Percentiles rank a stretch among this genome's conserved stretches.
Evolutionary conservation across 345 rosid genomes (phyloP).

Genomic region (Viola odorata): DNA sequence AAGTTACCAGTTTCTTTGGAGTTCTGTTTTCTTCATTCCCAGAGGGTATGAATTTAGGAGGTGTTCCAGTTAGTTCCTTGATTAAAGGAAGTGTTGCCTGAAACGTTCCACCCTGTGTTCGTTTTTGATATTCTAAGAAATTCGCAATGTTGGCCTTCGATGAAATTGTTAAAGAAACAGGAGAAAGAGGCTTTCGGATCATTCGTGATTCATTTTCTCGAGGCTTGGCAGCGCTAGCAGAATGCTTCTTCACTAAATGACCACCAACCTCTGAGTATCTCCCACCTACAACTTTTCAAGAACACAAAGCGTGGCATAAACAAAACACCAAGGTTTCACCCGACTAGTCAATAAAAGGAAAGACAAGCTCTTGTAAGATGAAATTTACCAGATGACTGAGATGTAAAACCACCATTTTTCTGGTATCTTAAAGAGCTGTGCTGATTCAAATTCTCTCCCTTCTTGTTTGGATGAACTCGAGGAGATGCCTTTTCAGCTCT

Average conservation of each 20-base stretch:
- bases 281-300: constrained; percentile 32
- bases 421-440: constrained; percentile 19
- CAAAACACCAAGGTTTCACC: neutral
- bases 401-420: constrained; percentile 20
- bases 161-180: constrained; percentile 34
- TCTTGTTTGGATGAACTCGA: constrained; percentile 21
- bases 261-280: constrained; percentile 50
- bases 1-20: constrained; percentile 25
- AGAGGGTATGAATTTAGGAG: constrained; percentile 13
- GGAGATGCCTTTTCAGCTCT: constrained; percentile 37
- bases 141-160: constrained; percentile 41
- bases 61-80: constrained; percentile 17
- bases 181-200: constrained; percentile 55
- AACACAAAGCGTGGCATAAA: neutral
- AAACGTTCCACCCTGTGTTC: constrained; percentile 14
- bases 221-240: constrained; percentile 25
- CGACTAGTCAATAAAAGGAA: neutral
- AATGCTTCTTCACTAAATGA: constrained; percentile 32
- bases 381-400: constrained; percentile 21
- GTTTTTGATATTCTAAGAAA: constrained; percentile 35
- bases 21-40: constrained; percentile 32
- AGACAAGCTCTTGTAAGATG: neutral
- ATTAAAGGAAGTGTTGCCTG: constrained; percentile 13
- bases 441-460: constrained; percentile 21
- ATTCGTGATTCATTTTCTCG: constrained; percentile 22